These are phyloP conservation scores for Hypomontagnella submonticulosa DNA, from an alignment of 495 filamentous ascomycete genomes.

Conservation along the genomic window DNA sequence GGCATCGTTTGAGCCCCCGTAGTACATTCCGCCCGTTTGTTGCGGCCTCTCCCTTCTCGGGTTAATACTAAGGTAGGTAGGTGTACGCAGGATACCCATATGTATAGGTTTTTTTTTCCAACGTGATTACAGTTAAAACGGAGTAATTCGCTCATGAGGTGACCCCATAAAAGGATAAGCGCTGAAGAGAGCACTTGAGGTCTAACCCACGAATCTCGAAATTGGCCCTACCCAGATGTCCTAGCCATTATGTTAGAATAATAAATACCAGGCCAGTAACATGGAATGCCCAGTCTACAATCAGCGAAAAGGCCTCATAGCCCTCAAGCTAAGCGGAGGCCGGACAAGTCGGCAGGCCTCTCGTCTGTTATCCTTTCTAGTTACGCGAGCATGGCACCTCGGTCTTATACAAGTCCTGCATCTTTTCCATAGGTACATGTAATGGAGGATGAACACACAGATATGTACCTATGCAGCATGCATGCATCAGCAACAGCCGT, in stretches of 20 bases:
- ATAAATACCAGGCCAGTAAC: too few relatives aligned
- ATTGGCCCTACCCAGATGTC: too few relatives aligned
- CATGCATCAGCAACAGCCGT: constrained; percentile 6
- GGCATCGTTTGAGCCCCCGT: constrained; percentile 8
- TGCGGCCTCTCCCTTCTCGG: constrained; percentile 24
- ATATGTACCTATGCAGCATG: constrained; percentile 16
- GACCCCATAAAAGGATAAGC: neutral
- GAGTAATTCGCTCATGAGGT: constrained; percentile 2
- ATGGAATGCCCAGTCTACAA: too few relatives aligned
- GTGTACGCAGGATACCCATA: constrained; percentile 23
- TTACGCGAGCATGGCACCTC: neutral
- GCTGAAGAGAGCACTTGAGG: too few relatives aligned
- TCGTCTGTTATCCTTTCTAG: neutral
- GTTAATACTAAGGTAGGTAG: constrained; percentile 25
- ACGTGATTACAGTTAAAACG: constrained; percentile 27
- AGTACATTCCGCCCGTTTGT: constrained; percentile 14
- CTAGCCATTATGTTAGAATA: too few relatives aligned
- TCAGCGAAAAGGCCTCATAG: too few relatives aligned
- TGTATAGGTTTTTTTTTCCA: neutral
- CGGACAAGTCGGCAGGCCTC: too few relatives aligned
- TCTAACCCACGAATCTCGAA: too few relatives aligned
- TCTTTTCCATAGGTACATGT: neutral
- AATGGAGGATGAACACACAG: neutral
- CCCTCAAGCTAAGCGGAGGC: too few relatives aligned
- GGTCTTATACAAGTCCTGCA: neutral